phyloP scores from a whole-genome alignment of 2,329 filamentous ascomycete species.

The Monosporascus sp. region DNA sequence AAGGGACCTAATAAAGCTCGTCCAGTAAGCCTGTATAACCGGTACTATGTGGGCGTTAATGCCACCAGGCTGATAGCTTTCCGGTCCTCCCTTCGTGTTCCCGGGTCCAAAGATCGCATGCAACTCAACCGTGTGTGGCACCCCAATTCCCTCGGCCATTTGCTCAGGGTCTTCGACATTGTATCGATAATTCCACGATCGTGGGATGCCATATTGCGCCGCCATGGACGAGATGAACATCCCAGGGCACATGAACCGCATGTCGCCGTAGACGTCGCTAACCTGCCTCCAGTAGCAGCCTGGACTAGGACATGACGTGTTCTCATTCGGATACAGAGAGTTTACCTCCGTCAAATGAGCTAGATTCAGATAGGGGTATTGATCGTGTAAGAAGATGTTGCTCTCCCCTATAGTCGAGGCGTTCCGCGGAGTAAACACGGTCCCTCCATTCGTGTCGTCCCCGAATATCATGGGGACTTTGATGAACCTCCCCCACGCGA shows the following conservation, averaged over 20 bases:
- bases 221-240: conserved; percentile 46
- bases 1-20: conserved; percentile 61
- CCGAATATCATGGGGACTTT: conserved; percentile 50
- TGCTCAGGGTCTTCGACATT: conserved; percentile 57
- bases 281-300: conserved; percentile 55
- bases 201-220: conserved; percentile 24
- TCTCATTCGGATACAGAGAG: conserved; percentile 47
- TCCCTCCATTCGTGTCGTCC: conserved; percentile 61
- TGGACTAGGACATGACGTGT: conserved; percentile 39
- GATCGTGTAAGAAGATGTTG: conserved; percentile 50
- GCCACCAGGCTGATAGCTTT: conserved; percentile 47
- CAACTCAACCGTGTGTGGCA: conserved; percentile 62
- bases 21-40: conserved; percentile 66
- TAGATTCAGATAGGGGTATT: conserved; percentile 51
- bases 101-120: conserved; percentile 63
- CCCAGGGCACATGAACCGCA: conserved; percentile 60
- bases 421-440: conserved; percentile 49
- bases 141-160: conserved; percentile 51
- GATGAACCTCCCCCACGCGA: conserved; percentile 44
- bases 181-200: conserved; percentile 65
- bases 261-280: conserved; percentile 56
- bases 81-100: conserved; percentile 44
- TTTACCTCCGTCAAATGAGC: conserved; percentile 48
- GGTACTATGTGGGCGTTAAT: conserved; percentile 54
- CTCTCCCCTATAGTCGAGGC: conserved; percentile 42